phyloP scores from a whole-genome alignment of 2,329 filamentous ascomycete genomes.

The Monosporascus sp. region DNA sequence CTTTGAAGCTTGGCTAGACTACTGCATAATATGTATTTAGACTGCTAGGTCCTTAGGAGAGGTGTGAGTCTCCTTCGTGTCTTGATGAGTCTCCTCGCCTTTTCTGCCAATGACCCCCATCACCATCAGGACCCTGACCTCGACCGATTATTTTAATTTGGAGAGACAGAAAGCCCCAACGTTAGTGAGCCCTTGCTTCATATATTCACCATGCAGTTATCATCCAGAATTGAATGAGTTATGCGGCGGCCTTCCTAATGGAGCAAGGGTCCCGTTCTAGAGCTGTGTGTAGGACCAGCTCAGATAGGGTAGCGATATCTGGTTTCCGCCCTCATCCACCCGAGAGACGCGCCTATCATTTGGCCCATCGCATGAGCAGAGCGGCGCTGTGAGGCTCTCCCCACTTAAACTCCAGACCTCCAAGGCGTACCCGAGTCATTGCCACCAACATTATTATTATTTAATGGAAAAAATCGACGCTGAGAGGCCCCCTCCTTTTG shows the following conservation, averaged over 20 bases:
- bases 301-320: not conserved
- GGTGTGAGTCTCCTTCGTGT: too few relatives aligned
- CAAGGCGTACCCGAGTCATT: not conserved
- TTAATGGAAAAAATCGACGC: not conserved
- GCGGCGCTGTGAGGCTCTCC: not conserved
- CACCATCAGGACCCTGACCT: too few relatives aligned
- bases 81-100: too few relatives aligned
- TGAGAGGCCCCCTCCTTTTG: not conserved
- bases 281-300: not conserved
- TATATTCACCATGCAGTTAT: too few relatives aligned
- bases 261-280: not conserved
- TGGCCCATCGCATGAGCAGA: not conserved
- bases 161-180: too few relatives aligned
- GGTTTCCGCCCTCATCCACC: not conserved
- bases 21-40: too few relatives aligned
- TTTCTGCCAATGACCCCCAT: too few relatives aligned
- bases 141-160: too few relatives aligned
- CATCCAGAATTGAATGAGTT: too few relatives aligned
- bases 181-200: too few relatives aligned
- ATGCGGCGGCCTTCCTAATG: not conserved
- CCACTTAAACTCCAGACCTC: not conserved
- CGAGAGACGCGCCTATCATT: not conserved
- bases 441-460: not conserved
- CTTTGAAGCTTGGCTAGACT: too few relatives aligned
- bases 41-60: too few relatives aligned